phyloP scores from a whole-genome alignment of 2,329 filamentous ascomycete species.

The Tolypocladium sp. region DNA sequence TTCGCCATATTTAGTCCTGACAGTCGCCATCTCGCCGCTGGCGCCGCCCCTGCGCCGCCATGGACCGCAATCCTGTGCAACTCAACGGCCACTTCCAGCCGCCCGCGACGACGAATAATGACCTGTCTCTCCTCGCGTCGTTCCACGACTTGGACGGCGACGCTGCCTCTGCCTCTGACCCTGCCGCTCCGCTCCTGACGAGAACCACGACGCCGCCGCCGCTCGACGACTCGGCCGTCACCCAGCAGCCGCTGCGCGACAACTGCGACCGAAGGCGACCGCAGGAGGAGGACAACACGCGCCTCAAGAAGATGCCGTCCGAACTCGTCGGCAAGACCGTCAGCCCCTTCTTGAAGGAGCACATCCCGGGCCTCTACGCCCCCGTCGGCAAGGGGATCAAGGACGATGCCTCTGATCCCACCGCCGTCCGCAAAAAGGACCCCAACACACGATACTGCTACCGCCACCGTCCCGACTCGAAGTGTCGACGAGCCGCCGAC shows the following conservation, averaged over 20 bases:
- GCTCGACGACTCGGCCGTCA: neutral
- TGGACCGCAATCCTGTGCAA: neutral
- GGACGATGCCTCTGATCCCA: slow-evolving; percentile 10
- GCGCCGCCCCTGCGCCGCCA: neutral
- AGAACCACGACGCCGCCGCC: neutral
- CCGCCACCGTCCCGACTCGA: slow-evolving; percentile 84
- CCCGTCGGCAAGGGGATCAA: slow-evolving; percentile 55
- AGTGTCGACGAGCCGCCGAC: slow-evolving; percentile 86
- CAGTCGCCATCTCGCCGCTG: neutral
- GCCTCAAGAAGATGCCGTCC: slow-evolving; percentile 48
- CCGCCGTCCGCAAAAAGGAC: slow-evolving; percentile 32
- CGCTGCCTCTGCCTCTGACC: neutral
- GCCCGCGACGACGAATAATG: neutral
- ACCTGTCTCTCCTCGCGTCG: neutral
- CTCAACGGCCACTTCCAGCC: neutral
- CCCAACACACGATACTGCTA: slow-evolving; percentile 92
- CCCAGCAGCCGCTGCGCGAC: slow-evolving; percentile 23
- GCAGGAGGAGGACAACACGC: slow-evolving; percentile 37
- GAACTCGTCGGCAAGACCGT: slow-evolving; percentile 70
- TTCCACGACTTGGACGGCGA: neutral
- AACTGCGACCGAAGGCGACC: slow-evolving; percentile 43
- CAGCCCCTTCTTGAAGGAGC: slow-evolving; percentile 79
- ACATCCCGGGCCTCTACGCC: slow-evolving; percentile 84
- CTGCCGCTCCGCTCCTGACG: neutral
- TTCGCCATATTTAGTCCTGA: slow-evolving; percentile 6